phyloP scores from a whole-genome alignment of 768 basidiomycete species.

The Clitopilus passeckerianus region DNA sequence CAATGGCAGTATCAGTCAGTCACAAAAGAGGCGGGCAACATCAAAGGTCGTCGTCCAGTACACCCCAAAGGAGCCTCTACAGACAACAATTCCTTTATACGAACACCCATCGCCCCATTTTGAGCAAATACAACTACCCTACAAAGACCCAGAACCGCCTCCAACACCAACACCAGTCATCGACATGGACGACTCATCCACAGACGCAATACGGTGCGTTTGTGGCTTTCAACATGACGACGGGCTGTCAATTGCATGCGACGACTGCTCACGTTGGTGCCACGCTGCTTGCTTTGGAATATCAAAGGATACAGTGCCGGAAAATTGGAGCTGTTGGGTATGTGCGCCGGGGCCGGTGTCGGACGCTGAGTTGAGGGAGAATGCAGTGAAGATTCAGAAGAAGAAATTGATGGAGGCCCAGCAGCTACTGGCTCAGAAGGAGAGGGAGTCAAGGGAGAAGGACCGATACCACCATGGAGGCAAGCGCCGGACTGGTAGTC shows the following conservation, averaged over 20 bases:
- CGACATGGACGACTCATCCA: slow-evolving; percentile 7
- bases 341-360: slow-evolving; percentile 46
- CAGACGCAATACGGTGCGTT: slow-evolving; percentile 58
- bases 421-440: slow-evolving; percentile 21
- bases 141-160: slow-evolving; percentile 1
- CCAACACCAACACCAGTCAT: background rate
- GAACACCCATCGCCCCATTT: background rate
- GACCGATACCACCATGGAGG: slow-evolving; percentile 13
- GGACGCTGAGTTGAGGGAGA: slow-evolving; percentile 41
- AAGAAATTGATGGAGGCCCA: slow-evolving; percentile 25
- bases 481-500: slow-evolving; percentile 9
- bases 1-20: background rate
- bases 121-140: background rate
- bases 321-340: slow-evolving; percentile 73
- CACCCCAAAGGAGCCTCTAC: background rate
- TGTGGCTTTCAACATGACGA: slow-evolving; percentile 69
- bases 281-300: slow-evolving; percentile 77
- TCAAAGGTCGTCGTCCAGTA: background rate
- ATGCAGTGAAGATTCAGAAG: slow-evolving; percentile 28
- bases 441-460: slow-evolving; percentile 14
- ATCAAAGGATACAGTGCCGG: slow-evolving; percentile 52
- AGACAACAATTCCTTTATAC: background rate
- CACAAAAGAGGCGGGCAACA: background rate
- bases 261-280: slow-evolving; percentile 71
- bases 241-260: slow-evolving; percentile 78